Evolutionary conservation across 768 basidiomycete genomes (phyloP).

Genomic region (Tulasnella calospora): DNA sequence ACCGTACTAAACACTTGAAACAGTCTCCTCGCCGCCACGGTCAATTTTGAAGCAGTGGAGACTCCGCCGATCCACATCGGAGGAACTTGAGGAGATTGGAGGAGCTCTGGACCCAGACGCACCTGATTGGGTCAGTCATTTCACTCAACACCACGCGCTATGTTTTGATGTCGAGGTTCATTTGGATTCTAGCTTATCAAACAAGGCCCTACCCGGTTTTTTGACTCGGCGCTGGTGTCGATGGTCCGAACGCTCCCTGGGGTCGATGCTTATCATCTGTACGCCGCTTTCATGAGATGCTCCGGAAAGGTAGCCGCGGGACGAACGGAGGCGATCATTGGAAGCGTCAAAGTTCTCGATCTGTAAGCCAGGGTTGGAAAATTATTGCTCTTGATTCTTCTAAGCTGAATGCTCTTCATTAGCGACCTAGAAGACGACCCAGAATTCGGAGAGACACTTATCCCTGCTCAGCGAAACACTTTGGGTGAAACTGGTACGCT

Average conservation of each 20-base stretch:
- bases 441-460: neutral
- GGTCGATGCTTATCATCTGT: neutral
- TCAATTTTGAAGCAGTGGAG: neutral
- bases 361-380: neutral
- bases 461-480: neutral
- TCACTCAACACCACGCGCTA: neutral
- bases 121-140: neutral
- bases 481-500: neutral
- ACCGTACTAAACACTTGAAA: neutral
- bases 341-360: neutral
- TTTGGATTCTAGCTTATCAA: neutral
- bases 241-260: neutral
- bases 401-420: neutral
- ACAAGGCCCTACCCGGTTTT: neutral
- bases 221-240: neutral
- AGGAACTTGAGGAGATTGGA: neutral
- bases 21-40: neutral
- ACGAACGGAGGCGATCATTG: neutral
- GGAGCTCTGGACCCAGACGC: neutral
- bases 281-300: neutral
- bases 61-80: neutral
- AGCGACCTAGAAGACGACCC: conserved; percentile 15
- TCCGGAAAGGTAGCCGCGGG: neutral
- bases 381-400: neutral
- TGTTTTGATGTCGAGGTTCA: neutral